Base-by-base conservation (phyloP, 2,329 filamentous ascomycete species). In the Chrysosphaeria jannelii region DNA sequence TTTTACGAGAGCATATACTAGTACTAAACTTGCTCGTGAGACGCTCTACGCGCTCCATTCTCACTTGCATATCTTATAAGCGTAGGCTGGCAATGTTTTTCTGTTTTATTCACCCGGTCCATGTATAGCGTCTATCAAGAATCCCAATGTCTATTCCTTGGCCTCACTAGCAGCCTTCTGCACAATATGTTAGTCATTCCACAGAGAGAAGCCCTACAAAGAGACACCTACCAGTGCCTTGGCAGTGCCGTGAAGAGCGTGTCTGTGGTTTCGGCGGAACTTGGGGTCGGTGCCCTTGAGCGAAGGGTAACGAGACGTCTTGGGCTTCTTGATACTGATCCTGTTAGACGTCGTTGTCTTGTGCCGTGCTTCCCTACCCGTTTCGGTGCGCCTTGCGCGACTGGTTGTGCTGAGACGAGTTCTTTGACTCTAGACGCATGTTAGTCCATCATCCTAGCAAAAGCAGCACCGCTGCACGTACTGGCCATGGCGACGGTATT, bases 231-330 rank as follows among this genome's bases (percentile, higher is more conserved):
- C 81, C 60, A 97, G 57, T 48, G 85, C 85, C 61, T 75, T 88
- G 63, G 75, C 78, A 49, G 79, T 97, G 51, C 85, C 85, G 63
- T 93, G 85, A 35, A 93, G 78, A 53, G 85, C 85, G 66, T 97
- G 81, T 62, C 78, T 76, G 63, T 97, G 85, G 66, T 97, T 97
- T 57, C 85, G 71, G 53, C 85, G 71, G 66, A 97, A 97, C 69
- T 97, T 97, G 49, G 85, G 79, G 58, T 97, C 85, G 51, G 76
- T 85, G 44, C 85, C 85, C 51, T 91, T 91, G 45, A 97, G 70
- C 41, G 81, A 93, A 37, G 85, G 85, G 61, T 97, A 97, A 61
- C 85, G 67, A 55, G 79, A 67, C 47, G 85, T 93, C 68, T 90
- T 91, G 37, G 85, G 85, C 72, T 91, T 93, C 72, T 93, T 93